phyloP scores from a whole-genome alignment of 73 alveolate genomes.

The Paramecium biaurelia region DNA sequence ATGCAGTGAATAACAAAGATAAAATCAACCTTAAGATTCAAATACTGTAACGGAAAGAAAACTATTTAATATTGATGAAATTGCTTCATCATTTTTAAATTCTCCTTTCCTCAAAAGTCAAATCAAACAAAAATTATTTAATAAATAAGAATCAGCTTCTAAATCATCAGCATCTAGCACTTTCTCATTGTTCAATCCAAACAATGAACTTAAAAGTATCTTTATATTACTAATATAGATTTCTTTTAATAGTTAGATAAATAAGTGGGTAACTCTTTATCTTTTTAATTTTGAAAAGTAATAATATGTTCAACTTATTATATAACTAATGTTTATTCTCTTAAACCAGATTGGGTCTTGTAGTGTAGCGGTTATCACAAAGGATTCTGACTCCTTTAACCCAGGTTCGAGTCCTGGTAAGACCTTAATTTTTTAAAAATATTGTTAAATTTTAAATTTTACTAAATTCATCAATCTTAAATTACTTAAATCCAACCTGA shows the following conservation, averaged over 20 bases:
- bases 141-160: neutral
- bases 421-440: conserved; percentile 67
- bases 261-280: neutral
- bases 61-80: conserved; percentile 5
- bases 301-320: neutral
- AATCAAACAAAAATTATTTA: neutral
- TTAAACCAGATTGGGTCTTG: conserved; percentile 64
- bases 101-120: conserved; percentile 36
- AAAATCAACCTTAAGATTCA: neutral
- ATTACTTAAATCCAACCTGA: conserved; percentile 56
- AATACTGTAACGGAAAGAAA: neutral
- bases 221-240: neutral
- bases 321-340: neutral
- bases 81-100: neutral
- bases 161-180: conserved; percentile 18
- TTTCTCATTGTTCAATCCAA: conserved; percentile 46
- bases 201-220: neutral
- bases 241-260: conserved; percentile 20
- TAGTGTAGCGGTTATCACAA: conserved; percentile 89
- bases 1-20: neutral
- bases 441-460: neutral
- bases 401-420: conserved; percentile 93
- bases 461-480: neutral
- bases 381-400: conserved; percentile 85
- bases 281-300: conserved; percentile 32